Evolutionary conservation across 75 land plant species (phyloP).

Genomic region (Gnetum montanum): DNA sequence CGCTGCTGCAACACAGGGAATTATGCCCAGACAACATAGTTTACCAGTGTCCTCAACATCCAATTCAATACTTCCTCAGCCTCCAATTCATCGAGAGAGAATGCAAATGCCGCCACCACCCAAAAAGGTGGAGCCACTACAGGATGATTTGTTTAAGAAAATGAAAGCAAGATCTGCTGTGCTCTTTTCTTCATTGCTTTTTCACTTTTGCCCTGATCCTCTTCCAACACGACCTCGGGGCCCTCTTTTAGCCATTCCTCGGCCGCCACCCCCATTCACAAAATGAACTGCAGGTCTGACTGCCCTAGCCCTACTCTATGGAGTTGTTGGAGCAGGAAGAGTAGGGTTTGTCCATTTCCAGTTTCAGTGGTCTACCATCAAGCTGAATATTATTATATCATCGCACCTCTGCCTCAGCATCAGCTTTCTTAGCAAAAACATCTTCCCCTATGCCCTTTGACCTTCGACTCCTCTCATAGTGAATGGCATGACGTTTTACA

Average conservation of each 20-base stretch:
- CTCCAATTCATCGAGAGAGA: slow-evolving; percentile 13
- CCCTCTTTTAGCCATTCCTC: slow-evolving; percentile 9
- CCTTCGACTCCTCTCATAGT: slow-evolving; percentile 87
- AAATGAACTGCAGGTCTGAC: slow-evolving; percentile 8
- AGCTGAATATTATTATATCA: slow-evolving; percentile 83
- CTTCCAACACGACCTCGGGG: slow-evolving; percentile 35
- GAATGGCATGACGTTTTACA: slow-evolving; percentile 59
- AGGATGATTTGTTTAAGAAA: slow-evolving; percentile 88
- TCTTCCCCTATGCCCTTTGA: slow-evolving; percentile 96
- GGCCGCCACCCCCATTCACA: too few species aligned
- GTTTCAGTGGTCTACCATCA: slow-evolving; percentile 89
- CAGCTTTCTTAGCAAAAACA: slow-evolving; percentile 46
- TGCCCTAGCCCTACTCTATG: slow-evolving; percentile 12
- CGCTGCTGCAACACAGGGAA: slow-evolving; percentile 19
- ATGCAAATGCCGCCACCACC: slow-evolving; percentile 21
- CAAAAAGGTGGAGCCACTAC: slow-evolving; percentile 63
- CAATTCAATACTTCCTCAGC: slow-evolving; percentile 27
- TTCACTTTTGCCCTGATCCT: slow-evolving; percentile 33
- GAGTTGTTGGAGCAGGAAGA: slow-evolving; percentile 19
- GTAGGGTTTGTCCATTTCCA: slow-evolving; percentile 65
- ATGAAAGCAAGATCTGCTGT: slow-evolving; percentile 73
- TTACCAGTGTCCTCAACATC: slow-evolving; percentile 18
- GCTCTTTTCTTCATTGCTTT: slow-evolving; percentile 32
- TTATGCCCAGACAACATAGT: slow-evolving; percentile 10
- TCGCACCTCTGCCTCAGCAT: slow-evolving; percentile 71